phyloP scores from a whole-genome alignment of 768 basidiomycete genomes.

The Erythrobasidium yunnanense region DNA sequence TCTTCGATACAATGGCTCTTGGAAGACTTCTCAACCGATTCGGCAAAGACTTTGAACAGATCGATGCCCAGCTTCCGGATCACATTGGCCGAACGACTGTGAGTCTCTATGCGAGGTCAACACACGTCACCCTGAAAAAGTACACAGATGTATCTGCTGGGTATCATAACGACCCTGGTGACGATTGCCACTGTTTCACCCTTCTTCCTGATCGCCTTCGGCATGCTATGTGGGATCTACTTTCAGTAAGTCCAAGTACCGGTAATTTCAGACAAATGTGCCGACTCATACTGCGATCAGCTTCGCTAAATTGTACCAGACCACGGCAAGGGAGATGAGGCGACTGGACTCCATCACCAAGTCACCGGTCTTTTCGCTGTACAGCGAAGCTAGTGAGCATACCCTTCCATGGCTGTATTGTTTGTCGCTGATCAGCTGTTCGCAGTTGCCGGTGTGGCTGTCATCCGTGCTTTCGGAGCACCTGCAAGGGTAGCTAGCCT shows the following conservation, averaged over 20 bases:
- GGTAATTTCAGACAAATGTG: too few relatives aligned
- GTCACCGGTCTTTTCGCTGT: conserved; percentile 40
- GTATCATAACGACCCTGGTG: conserved; percentile 34
- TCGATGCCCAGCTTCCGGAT: conserved; percentile 35
- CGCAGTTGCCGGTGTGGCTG: conserved; percentile 36
- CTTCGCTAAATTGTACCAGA: conserved; percentile 38
- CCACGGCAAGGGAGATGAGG: conserved; percentile 43
- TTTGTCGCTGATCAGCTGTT: background rate
- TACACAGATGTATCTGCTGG: conserved; percentile 32
- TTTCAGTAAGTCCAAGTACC: conserved; percentile 6
- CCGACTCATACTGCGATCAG: conserved; percentile 25
- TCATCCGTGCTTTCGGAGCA: conserved; percentile 39
- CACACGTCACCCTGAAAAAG: background rate
- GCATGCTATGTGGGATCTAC: conserved; percentile 28
- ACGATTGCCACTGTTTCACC: conserved; percentile 34
- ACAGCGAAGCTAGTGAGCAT: conserved; percentile 35
- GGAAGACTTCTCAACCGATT: conserved; percentile 35
- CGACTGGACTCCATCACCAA: conserved; percentile 43
- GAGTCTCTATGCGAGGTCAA: background rate
- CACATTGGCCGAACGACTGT: conserved; percentile 28
- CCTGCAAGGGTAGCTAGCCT: background rate
- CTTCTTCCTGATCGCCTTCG: conserved; percentile 35
- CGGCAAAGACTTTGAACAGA: conserved; percentile 35
- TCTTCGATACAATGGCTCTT: conserved; percentile 37
- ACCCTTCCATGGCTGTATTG: background rate